Evolutionary conservation across 768 basidiomycete genomes (phyloP), one percentile per base, ranked within the genome.

Genomic region (Suillus occidentalis): DNA sequence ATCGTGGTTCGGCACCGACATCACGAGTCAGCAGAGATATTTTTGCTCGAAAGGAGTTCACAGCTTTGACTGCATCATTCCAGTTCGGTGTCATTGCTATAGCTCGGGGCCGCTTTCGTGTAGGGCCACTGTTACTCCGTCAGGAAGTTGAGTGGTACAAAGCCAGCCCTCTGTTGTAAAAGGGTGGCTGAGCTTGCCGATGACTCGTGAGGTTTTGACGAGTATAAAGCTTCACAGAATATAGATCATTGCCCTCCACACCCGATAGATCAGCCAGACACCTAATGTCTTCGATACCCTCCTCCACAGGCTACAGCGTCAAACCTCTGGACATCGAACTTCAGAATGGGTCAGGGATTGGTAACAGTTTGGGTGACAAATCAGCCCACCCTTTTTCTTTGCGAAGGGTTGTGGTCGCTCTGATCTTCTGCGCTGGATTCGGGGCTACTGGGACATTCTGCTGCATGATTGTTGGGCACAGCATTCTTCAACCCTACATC

Each of bases 401-500:
- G 36, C 56, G 13, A 36, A 57, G 22, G n/a, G 13, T 37, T 16
- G 14, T 37, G 7, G 7, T 37, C 36, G 36, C 14, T 22, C 36
- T 57, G 13, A 39, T 22, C 36, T 57, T 57, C n/a, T 57, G 56
- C 56, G 36, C 36, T 37, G 56, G 56, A 57, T 37, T 57, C 16
- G 55, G 62, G 36, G 39, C 39, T 20, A 14, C 58, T 7, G 53
- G 45, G 5, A 61, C 62, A 42, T 43, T 43, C 57, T 25, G 53
- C 25, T 60, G 25, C 39, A 28, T 57, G 40, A 42, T 63, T 6
- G 9, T 63, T 45, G 62, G 62, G 18, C 62, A 63, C 10, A 12
- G 53, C 25, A 59, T 63, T 50, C 62, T 63, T 37, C 62, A 43
- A 14, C 7, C 16, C n/a, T 42, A 59, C 40, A 34, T 59, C 13